phyloP scores from a whole-genome alignment of 768 basidiomycete genomes.

The Lyophyllum atratum region DNA sequence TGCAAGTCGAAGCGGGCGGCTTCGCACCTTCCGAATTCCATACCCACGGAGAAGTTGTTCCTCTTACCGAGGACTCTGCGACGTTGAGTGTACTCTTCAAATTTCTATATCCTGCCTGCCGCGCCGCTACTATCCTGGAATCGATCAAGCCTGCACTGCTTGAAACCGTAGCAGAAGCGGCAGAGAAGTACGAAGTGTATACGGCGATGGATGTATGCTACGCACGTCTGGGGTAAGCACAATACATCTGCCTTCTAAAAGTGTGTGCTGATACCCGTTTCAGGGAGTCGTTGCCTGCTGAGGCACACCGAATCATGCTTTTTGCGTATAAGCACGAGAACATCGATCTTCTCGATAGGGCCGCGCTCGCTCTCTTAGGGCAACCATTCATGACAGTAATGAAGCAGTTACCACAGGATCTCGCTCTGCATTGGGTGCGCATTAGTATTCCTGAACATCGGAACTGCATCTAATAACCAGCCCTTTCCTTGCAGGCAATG shows the following conservation, averaged over 20 bases:
- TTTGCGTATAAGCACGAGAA: background rate
- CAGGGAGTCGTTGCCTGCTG: background rate
- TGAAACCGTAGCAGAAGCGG: slow-evolving; percentile 9
- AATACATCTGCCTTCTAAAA: background rate
- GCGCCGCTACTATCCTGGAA: background rate
- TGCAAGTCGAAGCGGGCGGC: slow-evolving; percentile 1
- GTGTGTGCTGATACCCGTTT: background rate
- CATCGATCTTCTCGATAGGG: background rate
- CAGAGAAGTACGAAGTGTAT: slow-evolving; percentile 19
- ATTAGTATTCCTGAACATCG: background rate
- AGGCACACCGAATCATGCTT: background rate
- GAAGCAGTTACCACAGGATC: background rate
- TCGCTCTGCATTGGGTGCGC: background rate
- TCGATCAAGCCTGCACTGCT: slow-evolving; percentile 1
- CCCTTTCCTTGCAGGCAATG: background rate
- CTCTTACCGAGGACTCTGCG: slow-evolving; percentile 1
- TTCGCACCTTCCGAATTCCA: slow-evolving; percentile 12
- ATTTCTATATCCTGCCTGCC: slow-evolving; percentile 1
- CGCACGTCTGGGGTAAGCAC: background rate
- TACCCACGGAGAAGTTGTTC: background rate
- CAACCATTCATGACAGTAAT: background rate
- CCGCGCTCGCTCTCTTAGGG: background rate
- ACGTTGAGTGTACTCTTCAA: slow-evolving; percentile 1
- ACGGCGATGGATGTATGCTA: background rate
- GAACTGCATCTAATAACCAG: background rate